Base-by-base conservation (phyloP, 2,329 filamentous ascomycete genomes). In the Tothia fuscella region DNA sequence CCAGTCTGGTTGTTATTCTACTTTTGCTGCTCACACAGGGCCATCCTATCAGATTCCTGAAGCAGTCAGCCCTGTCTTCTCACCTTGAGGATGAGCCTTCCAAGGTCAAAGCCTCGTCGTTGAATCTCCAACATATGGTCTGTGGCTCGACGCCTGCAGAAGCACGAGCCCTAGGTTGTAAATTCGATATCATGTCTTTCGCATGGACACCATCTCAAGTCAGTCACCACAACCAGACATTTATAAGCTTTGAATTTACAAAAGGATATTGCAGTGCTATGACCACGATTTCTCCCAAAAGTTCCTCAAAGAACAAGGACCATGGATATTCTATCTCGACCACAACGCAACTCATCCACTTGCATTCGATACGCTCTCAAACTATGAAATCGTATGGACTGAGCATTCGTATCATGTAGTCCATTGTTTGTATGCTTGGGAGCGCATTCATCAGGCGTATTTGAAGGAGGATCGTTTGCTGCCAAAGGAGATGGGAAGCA, bases 361-460 rank as follows among this genome's bases (percentile, higher is more conserved):
- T 3, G 7, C 21, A 6, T 3, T 38, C 2, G 41, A 38, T 4
- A 20, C n/a, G 6, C 1, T 43, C 10, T 12, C 7, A 3, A 14
- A 38, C 4, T n/a, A 43, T 7, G 41, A 29, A 2, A 16, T 38
- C 12, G 33, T 43, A 16, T 43, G 41, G 41, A 38, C 41, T 17
- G 41, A 43, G 33, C 41, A 43, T 31, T n/a, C 16, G 17, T 43
- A 43, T 19, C 41, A 43, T n/a, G 31, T 43, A 14, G 41, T 38
- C 6, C 41, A 43, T 26, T 43, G 41, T 10, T 24, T 43, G 21
- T 43, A 43, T 24, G 41, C 41, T 36, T 43, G 41, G 41, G 41
- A 43, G 17, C 21, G 41, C 10, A 16, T 32, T 4, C 41, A 43
- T 32, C 10, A 21, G 33, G 41, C 41, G 3, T 29, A 9, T 14